Evolutionary conservation across 1,139 yeast genomes (phyloP).

Genomic region (Yamadazyma pseudoaaseri): DNA sequence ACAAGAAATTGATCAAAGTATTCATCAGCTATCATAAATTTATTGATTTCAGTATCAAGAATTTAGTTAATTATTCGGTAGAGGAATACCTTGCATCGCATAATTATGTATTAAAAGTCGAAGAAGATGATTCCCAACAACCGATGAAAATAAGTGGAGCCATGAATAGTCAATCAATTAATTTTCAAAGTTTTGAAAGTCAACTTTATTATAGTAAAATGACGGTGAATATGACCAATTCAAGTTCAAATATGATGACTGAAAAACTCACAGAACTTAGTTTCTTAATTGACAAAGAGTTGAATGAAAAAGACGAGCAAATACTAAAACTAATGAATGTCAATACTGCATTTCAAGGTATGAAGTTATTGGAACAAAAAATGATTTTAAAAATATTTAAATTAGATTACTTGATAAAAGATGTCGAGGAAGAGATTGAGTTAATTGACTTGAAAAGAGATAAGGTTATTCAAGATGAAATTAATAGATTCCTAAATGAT

Average conservation of each 20-base stretch:
- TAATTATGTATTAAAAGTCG: constrained; percentile 29
- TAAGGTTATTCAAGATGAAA: constrained; percentile 43
- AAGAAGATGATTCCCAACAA: constrained; percentile 15
- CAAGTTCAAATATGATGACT: constrained; percentile 34
- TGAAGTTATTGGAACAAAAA: constrained; percentile 35
- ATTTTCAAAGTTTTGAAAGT: constrained; percentile 35
- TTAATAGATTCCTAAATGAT: constrained; percentile 39
- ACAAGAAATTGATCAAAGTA: constrained; percentile 72
- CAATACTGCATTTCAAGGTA: constrained; percentile 19
- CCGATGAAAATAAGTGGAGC: constrained; percentile 9
- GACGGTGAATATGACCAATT: constrained; percentile 36
- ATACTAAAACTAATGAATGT: constrained; percentile 30
- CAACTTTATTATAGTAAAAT: constrained; percentile 38
- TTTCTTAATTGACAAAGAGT: constrained; percentile 40
- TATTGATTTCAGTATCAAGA: constrained; percentile 58
- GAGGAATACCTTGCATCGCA: constrained; percentile 61
- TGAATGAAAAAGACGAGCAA: constrained; percentile 37
- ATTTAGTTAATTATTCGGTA: constrained; percentile 70
- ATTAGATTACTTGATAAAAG: constrained; percentile 35
- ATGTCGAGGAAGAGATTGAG: constrained; percentile 16
- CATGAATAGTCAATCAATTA: constrained; percentile 11
- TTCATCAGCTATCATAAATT: constrained; percentile 72
- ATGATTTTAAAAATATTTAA: constrained; percentile 34
- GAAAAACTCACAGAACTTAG: constrained; percentile 43
- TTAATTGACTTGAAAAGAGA: constrained; percentile 20